Evolutionary conservation across 495 filamentous ascomycete genomes (phyloP).

Genomic region (Margaritispora aquatica): DNA sequence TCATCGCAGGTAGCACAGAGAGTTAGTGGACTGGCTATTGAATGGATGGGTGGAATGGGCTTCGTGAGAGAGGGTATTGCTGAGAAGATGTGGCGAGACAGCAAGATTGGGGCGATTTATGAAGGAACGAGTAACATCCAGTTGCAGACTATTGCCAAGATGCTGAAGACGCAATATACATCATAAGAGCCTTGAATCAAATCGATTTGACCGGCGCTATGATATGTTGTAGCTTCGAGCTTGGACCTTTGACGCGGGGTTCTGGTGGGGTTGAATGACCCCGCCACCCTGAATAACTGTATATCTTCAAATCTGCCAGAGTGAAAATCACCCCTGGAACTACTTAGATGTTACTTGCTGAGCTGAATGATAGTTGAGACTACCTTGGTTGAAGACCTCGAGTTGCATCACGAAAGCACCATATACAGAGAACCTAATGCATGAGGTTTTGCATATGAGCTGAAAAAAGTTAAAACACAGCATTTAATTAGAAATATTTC

Average conservation of each 20-base stretch:
- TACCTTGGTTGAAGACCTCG: not conserved
- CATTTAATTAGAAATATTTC: not conserved
- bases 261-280: not conserved
- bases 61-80: slow-evolving; percentile 95
- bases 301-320: too few species aligned
- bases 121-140: slow-evolving; percentile 78
- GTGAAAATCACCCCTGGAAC: too few species aligned
- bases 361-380: not conserved
- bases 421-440: not conserved
- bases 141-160: slow-evolving; percentile 89
- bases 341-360: not conserved
- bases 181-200: not conserved
- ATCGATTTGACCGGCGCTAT: not conserved
- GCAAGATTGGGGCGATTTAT: slow-evolving; percentile 98
- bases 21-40: slow-evolving; percentile 80
- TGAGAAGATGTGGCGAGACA: slow-evolving; percentile 97
- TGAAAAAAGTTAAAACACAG: not conserved
- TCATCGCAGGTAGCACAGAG: slow-evolving; percentile 87
- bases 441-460: not conserved
- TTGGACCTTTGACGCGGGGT: not conserved
- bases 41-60: slow-evolving; percentile 91
- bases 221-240: not conserved
- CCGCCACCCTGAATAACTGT: too few species aligned
- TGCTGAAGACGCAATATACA: slow-evolving; percentile 87
- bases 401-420: not conserved